phyloP scores from a whole-genome alignment of 129 eudicot genomes.

The Lactuca sativa region DNA sequence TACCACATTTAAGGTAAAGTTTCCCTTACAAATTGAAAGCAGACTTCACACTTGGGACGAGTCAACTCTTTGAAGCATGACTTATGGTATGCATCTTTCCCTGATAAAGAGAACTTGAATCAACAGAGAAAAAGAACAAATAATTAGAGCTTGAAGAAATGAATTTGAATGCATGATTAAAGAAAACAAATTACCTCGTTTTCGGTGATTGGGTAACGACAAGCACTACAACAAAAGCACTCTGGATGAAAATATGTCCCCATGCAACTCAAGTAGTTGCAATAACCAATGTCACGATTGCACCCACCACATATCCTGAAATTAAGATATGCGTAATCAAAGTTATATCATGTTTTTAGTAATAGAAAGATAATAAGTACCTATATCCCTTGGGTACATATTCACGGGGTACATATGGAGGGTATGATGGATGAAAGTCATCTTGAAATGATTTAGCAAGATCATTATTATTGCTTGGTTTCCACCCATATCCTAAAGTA shows the following conservation, averaged over 20 bases:
- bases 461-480: constrained; percentile 50
- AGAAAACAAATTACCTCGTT: constrained; percentile 54
- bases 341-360: too few relatives aligned
- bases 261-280: constrained; percentile 89
- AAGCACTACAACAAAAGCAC: constrained; percentile 84
- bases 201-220: constrained; percentile 78
- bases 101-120: constrained; percentile 94
- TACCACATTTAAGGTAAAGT: not conserved
- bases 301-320: too few relatives aligned
- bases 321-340: too few relatives aligned
- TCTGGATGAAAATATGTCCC: constrained; percentile 83
- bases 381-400: constrained; percentile 45
- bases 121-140: constrained; percentile 50
- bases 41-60: constrained; percentile 97
- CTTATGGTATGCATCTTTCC: constrained; percentile 76
- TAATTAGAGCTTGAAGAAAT: constrained; percentile 32
- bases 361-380: constrained; percentile 35
- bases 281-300: constrained; percentile 45
- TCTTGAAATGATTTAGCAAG: constrained; percentile 51
- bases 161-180: constrained; percentile 5
- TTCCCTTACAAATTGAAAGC: constrained; percentile 83
- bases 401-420: constrained; percentile 49
- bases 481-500: constrained; percentile 50
- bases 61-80: constrained; percentile 89
- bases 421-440: constrained; percentile 50